Base-by-base conservation (phyloP, 2,329 filamentous ascomycete species). In the Botrytis byssoidea region DNA sequence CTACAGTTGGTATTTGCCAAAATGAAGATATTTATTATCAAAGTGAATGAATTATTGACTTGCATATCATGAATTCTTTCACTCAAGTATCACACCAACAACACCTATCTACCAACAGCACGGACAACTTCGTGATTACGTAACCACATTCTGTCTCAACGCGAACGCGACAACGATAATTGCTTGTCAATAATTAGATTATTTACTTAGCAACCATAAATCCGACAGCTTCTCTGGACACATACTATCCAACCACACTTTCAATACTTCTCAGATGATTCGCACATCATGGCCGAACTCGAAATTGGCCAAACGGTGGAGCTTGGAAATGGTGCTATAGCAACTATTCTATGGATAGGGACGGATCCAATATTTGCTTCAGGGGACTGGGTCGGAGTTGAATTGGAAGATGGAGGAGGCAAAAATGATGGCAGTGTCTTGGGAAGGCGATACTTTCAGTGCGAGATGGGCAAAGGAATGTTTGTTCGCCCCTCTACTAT, bases 381-480 rank as follows among this genome's bases (percentile, higher is more conserved):
- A 9, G 95, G 95, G 76, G 90, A 93, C 75, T 98, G 95, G 94
- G 86, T 98, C 74, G 95, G 95, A 76, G 89, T 98, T 74, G 95
- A 97, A 85, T 88, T 98, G 73, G 90, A 94, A 70, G 92, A 93
- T 65, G 86, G 91, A 71, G 89, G 88, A 32, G 95, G 96, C 46
- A 98, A 98, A 85, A 98, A 98, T 79, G 94, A 98, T 86, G 95
- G 95, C 77, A 92, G 92, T 72, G 93, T 98, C 65, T 89, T 95
- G 82, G 95, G 94, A 75, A 89, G 93, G 81, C 87, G 93, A 32
- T 98, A 98, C 82, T 98, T 97, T 79, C 90, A 95, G 68, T 98
- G 95, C 83, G 87, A 81, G 83, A 91, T 88, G 89, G 93, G 86
- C 59, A 86, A 86, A 76, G 90, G 90, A 80, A 96, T 99, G 89